phyloP scores from a whole-genome alignment of 352 stramenopile genomes.

The Pythium folliculosum region DNA sequence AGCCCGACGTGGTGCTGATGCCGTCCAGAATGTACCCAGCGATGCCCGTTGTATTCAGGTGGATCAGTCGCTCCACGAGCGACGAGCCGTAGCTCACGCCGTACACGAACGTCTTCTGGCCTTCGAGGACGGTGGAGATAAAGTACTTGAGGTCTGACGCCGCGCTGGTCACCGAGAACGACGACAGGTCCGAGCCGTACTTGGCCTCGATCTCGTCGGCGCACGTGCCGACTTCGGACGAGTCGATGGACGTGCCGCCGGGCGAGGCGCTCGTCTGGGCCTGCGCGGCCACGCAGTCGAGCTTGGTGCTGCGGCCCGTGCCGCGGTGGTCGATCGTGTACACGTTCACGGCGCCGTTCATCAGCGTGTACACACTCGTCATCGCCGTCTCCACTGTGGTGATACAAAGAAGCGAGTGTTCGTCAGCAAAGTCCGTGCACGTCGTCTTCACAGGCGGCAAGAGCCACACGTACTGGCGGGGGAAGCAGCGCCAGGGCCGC shows the following conservation, averaged over 20 bases:
- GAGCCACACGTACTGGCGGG: constrained; percentile 14
- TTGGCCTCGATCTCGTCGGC: constrained; percentile 39
- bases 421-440: no score
- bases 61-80: constrained; percentile 51
- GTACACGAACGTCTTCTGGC: constrained; percentile 43
- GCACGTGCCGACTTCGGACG: constrained; percentile 36
- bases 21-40: constrained; percentile 55
- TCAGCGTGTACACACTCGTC: constrained; percentile 34
- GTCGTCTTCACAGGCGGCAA: not conserved
- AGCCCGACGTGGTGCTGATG: constrained; percentile 33
- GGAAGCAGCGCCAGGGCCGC: constrained; percentile 18
- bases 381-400: constrained; percentile 31
- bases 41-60: constrained; percentile 39
- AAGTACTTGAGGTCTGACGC: constrained; percentile 39
- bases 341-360: constrained; percentile 38
- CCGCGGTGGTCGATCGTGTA: constrained; percentile 66
- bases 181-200: constrained; percentile 34
- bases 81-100: constrained; percentile 63
- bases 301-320: constrained; percentile 43
- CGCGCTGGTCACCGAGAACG: constrained; percentile 53
- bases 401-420: not conserved
- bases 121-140: constrained; percentile 12
- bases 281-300: constrained; percentile 45
- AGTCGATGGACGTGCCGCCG: constrained; percentile 19
- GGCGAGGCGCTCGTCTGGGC: constrained; percentile 27